Evolutionary conservation across 164 flowering plant species (phyloP).

Genomic region (Annona cherimola): DNA sequence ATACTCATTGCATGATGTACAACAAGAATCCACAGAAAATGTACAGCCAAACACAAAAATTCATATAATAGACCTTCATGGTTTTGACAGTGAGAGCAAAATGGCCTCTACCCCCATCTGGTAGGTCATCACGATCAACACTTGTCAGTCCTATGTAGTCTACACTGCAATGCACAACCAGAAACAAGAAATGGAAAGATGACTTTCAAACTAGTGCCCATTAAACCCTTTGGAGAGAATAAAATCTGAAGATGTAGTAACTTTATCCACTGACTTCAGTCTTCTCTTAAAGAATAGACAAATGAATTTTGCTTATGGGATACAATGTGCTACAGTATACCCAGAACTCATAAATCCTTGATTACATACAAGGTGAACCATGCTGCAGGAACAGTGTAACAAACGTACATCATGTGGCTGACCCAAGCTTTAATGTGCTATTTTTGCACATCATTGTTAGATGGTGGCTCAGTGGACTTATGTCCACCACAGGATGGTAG

Average conservation of each 20-base stretch:
- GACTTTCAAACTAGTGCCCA: neutral
- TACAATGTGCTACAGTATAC: no score
- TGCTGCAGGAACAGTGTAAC: no score
- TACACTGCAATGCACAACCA: constrained; percentile 45
- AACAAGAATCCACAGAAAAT: neutral
- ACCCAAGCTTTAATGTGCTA: no score
- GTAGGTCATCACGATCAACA: constrained; percentile 95
- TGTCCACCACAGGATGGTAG: no score
- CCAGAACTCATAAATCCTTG: no score
- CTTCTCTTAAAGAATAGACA: no score
- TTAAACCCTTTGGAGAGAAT: neutral
- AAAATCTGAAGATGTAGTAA: neutral
- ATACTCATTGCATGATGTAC: neutral
- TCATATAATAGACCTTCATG: constrained; percentile 54
- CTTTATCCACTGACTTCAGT: neutral
- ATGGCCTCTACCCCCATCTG: constrained; percentile 97
- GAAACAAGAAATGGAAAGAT: neutral
- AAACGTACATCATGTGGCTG: no score
- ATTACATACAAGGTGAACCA: no score
- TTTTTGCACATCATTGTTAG: no score
- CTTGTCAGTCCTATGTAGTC: constrained; percentile 93
- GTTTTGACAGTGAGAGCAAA: constrained; percentile 80
- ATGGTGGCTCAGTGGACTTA: no score
- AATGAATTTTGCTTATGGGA: no score
- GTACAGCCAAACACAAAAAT: neutral